Base-by-base conservation (phyloP, 1,284 basidiomycete genomes). In the Neolentinus lepideus region DNA sequence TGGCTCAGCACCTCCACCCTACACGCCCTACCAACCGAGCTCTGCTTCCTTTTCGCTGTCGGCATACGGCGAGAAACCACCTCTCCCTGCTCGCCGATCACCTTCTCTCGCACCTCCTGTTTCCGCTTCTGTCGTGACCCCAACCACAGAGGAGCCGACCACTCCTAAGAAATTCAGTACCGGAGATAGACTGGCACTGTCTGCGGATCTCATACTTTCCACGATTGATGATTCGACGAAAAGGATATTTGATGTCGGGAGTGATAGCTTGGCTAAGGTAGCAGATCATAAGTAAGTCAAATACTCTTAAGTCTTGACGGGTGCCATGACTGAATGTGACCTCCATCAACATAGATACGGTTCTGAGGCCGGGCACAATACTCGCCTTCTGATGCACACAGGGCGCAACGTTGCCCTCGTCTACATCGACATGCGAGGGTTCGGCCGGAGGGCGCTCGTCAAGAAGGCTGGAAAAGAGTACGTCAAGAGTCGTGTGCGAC, bases 401-500 rank as follows among this genome's bases (percentile, higher is more conserved):
- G 82, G 81, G 31, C 74, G 79, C 56, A 91, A 92, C 69, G 81
- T 90, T 22, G 83, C 79, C 1, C 75, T 91, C 33, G 85, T 92
- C 33, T 91, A 91, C 66, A 78, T 91, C 54, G 88, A 92, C 65
- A 76, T 87, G 70, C 72, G 76, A 1, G 88, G 89, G 0, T 78
- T 91, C 31, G 89, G 86, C 2, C 71, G 88, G 59, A 73, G 79
- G 50, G 88, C 86, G 2, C 65, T 92, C 54, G 70, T 92, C 63
- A 85, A 77, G 71, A 76, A 73, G 56, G 78, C 74, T 0, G 83
- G 81, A 27, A 81, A 73, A 70, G 73, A 76, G 38, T 81, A 76
- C 62, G 70, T 83, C 33, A 83, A 79, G 65, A 73, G 67, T 21
- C 63, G 59, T 36, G 54, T 72, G 50, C 27, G 11, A 22, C 8